Evolutionary conservation across 306 rosid genomes (phyloP), one percentile per base, ranked within the genome.

Genomic region (Erythrophleum fordii): DNA sequence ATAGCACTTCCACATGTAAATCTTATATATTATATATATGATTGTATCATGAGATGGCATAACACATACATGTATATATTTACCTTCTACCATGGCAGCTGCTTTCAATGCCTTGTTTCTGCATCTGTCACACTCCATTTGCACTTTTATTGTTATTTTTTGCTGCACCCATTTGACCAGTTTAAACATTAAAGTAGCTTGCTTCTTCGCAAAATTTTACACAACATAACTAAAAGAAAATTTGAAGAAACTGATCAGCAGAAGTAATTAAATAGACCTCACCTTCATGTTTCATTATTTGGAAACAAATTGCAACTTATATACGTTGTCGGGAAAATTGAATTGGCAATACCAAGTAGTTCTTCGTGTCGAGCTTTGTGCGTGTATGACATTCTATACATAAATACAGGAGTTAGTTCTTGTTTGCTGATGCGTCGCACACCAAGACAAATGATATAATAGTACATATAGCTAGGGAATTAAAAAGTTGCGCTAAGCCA

Each of bases 211-310:
- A 5, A 37, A 66, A 18, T n/a, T 42, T 17, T 8, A 8, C 18
- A 31, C 0, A n/a, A n/a, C n/a, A n/a, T n/a, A n/a, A n/a, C n/a
- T n/a, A n/a, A n/a, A 7, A 17, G 10, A 14, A 62, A 34, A 8
- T 14, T 8, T 34, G 45, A 34, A 31, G 14, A 34, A 31, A 64
- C 25, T 18, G 2, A 18, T 34, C 20, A 4, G 45, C 45, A 18
- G 0, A 46, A 12, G 28, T n/a, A n/a, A 39, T 5, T 31, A 64
- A n/a, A 12, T 5, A 11, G 29, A 20, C 13, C 51, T 66, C 51
- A 66, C 72, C 72, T 66, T 66, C 72, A 66, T 66, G 72, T n/a
- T 39, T 20, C 12, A n/a, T n/a, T 52, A 52, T 52, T 18, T 52
- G 23, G 23, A 52, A 52, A 52, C 12, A 2, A 53, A 53, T 53